Base-by-base conservation (phyloP, 129 eudicot genomes). In the Centella asiatica region DNA sequence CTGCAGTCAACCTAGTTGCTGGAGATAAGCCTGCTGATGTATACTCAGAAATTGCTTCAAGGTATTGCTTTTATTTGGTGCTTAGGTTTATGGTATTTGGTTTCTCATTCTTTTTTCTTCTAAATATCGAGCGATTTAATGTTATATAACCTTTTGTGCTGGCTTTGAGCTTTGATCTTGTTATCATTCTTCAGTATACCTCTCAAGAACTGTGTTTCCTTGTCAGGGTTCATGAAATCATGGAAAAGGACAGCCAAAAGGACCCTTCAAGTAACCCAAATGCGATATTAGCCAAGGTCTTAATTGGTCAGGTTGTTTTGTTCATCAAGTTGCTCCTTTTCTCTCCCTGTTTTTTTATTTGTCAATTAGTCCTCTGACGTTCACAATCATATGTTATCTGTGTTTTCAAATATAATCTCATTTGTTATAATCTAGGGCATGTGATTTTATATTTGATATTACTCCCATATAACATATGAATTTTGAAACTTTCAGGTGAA, bases 1-100 rank as follows among this genome's bases (percentile, higher is more conserved):
- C 95, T 74, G 95, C 95, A 27, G 95, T 87, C 68, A 87, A 87
- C 72, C 68, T 87, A 62, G 93, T 87, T 68, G 85, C 93, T 44
- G 86, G 88, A 57, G 88, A 83, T 26, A 78, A 81, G 67, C 95
- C 95, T 69, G 79, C 84, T 6, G 95, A 87, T 74, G 95, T 87
- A 44, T 87, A 87, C 78, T 83, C 95, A 24, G 95, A 85, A 76
- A 85, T 85, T 62, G 95, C 95, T 39, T 67, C 70, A 37, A 82
- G 86, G 95, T 85, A 73, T 57, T 54, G 57, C 59, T 15, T 7
- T 53, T 12, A 26, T 4, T 9, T 14, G 15, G 13, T 53, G 4
- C 2, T 13, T 19, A 53, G 27, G 13, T 3, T 53, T 53, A 10
- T 17, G 5, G 34, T 52, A 25, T 47, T 19, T 47, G 9, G 29